Evolutionary conservation across 2,329 filamentous ascomycete species (phyloP), one percentile per base, ranked within the genome.

Genomic region (Colletotrichum sp.): DNA sequence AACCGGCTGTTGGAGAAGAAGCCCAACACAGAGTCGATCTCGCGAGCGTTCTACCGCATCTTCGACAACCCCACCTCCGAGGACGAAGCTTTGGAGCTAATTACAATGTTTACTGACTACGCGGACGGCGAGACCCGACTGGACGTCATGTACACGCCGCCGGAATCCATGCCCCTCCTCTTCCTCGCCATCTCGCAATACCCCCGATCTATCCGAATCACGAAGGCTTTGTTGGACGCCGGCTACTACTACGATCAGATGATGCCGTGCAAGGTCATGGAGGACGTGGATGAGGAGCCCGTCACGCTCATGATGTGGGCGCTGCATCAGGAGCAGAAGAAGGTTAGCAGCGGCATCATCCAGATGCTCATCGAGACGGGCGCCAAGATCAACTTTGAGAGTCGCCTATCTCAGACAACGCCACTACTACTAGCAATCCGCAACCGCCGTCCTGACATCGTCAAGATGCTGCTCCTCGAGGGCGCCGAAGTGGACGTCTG

Each of bases 271-370:
- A 84, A 82, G 4, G 84, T 91, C 3, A 83, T 89, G 71, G 84
- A 88, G 0, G 86, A 88, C 13, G 76, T 88, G 1, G 86, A 88
- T 3, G 88, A 90, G 5, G 92, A 94, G 81, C 83, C 86, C 12
- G 87, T 92, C 61, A 90, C 90, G 3, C 84, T 92, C 3, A 83
- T 94, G 9, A 84, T 89, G 67, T 94, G 92, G 92, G 88, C 91
- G 0, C 85, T 94, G 68, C 83, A 90, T 8, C 91, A 93, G 77
- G 90, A 91, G 0, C 90, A 93, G 77, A 93, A 93, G 81, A 89
- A 88, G 76, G 87, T 93, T 67, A 92, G 91, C 81, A 91, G 89
- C 39, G 82, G 85, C 6, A 84, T 93, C 59, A 89, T 94, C 71
- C 86, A 90, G 77, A 82, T 91, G 64, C 84, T 94, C 25, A 83